Percentiles rank a stretch among this genome's conserved stretches.
Evolutionary conservation across 1,139 yeast genomes (phyloP).

Genomic region (Candida glucosophila): DNA sequence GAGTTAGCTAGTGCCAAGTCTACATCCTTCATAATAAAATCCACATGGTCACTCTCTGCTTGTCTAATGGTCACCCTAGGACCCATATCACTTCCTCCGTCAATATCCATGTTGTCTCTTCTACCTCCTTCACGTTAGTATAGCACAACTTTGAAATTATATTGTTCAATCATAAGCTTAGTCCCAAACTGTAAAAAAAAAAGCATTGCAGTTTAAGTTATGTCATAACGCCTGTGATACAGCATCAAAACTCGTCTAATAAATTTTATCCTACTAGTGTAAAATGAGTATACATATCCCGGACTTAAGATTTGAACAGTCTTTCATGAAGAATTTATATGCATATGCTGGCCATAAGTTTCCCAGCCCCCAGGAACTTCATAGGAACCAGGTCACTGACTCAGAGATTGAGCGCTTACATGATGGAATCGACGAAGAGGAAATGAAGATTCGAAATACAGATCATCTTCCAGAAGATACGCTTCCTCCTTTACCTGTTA

Average conservation of each 20-base stretch:
- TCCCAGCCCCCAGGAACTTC: constrained; percentile 1
- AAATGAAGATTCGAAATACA: constrained; percentile 11
- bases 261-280: too few relatives aligned
- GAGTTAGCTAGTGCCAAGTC: constrained; percentile 92
- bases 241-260: too few relatives aligned
- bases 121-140: too few relatives aligned
- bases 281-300: constrained; percentile 43
- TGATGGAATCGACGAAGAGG: constrained; percentile 15
- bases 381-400: constrained; percentile 11
- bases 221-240: too few relatives aligned
- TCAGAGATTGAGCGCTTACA: constrained; percentile 16
- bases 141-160: too few relatives aligned
- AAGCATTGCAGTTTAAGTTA: too few relatives aligned
- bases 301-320: constrained; percentile 57
- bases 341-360: constrained; percentile 16
- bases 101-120: constrained; percentile 30
- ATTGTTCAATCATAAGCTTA: too few relatives aligned
- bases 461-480: constrained; percentile 4
- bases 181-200: too few relatives aligned
- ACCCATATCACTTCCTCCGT: constrained; percentile 25
- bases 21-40: constrained; percentile 79
- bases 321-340: constrained; percentile 44
- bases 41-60: constrained; percentile 79
- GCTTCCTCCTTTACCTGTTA: constrained; percentile 24
- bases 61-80: constrained; percentile 88